A percentile compares a stretch with the other conserved stretches of the same genome.
Evolutionary conservation across 2,329 filamentous ascomycete genomes (phyloP).

Genomic region (Plenodomus lindquistii): DNA sequence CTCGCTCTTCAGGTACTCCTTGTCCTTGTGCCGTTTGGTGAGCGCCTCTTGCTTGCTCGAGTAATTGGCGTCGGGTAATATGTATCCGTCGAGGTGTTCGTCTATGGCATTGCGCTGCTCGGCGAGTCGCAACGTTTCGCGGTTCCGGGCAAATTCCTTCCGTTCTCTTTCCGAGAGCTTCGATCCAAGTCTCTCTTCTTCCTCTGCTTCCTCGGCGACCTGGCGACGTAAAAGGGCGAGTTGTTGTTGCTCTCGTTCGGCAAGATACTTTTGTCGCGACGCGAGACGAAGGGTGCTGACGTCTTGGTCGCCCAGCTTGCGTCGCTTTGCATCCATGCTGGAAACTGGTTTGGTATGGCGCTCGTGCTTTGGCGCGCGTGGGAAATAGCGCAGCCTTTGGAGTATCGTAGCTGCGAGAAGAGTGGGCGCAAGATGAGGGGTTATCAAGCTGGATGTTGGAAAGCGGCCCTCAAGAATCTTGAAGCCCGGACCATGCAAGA

Average conservation of each 20-base stretch:
- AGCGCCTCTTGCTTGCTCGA: conserved; percentile 91
- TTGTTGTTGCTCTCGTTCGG: conserved; percentile 86
- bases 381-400: background rate
- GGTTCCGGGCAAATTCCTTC: conserved; percentile 85
- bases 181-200: conserved; percentile 73
- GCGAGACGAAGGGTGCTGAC: conserved; percentile 78
- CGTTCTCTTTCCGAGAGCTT: conserved; percentile 77
- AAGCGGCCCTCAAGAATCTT: conserved; percentile 8
- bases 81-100: conserved; percentile 88
- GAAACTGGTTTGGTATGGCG: background rate
- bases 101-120: conserved; percentile 87
- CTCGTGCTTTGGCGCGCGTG: background rate
- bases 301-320: conserved; percentile 30
- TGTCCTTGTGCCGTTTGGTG: conserved; percentile 83
- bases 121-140: conserved; percentile 74
- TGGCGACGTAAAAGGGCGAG: conserved; percentile 86
- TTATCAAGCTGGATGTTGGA: background rate
- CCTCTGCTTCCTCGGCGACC: conserved; percentile 80
- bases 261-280: conserved; percentile 89
- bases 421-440: conserved; percentile 1
- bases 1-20: conserved; percentile 88
- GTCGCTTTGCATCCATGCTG: conserved; percentile 35
- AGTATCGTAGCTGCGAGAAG: background rate
- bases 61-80: conserved; percentile 85
- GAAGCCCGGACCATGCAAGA: conserved; percentile 11